Base-by-base conservation (phyloP, 805 yeast species). In the Teunomyces funiuensis region DNA sequence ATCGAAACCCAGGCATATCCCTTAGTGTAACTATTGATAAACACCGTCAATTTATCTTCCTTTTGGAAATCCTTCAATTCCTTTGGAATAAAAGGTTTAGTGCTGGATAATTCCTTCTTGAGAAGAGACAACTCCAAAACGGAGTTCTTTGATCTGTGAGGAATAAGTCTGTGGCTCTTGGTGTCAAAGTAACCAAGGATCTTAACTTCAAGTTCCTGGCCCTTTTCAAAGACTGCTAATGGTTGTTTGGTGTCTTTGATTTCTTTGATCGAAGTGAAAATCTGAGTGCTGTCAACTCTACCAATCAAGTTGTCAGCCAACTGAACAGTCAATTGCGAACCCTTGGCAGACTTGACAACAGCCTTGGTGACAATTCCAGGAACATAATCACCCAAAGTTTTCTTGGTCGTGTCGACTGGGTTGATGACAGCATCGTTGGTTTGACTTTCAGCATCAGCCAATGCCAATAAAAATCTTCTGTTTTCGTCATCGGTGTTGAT, bases 281-380 rank as follows among this genome's bases (percentile, higher is more conserved):
- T 66, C 61, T 88, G 85, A 13, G 89, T 76, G 13, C 83, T 71
- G 52, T 88, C 95, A 44, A 90, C 65, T 58, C 95, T 78, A 28
- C 95, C 97, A 53, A 79, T 85, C 46, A 81, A 69, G 56, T 85
- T 82, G 45, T 84, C 93, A 40, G 93, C 89, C 34, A 89, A 68
- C 37, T 76, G 76, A 14, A 90, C 85, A 52, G 82, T 82, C 50
- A 90, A 66, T 64, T 87, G 93, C 5, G 87, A 79, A 23, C 77
- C 79, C 57, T 85, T 86, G 27, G 86, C 74, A 1, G 82, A 67
- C 37, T 74, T 81, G 41, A 90, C 65, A 13, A 58, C 55, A 28
- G 83, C 91, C 45, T 76, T 73, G 6, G 89, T 81, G 16, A 73
- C 44, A 30, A 67, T 75, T 36, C 95, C 96, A 13, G 82, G 74